phyloP scores from a whole-genome alignment of 371 early-diverging fungal genomes.

The Mortierella sp. region DNA sequence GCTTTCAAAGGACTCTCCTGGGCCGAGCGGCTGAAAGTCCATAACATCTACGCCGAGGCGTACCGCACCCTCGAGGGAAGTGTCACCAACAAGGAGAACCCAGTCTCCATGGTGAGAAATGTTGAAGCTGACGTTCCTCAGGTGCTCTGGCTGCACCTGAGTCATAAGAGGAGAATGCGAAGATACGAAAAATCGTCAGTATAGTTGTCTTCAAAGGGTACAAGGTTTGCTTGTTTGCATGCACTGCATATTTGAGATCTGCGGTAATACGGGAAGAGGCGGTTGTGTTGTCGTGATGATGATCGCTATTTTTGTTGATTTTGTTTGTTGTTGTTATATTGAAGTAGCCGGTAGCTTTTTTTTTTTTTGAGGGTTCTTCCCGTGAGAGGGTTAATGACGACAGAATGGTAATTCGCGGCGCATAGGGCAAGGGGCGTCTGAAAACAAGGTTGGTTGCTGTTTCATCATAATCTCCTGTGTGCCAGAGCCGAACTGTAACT shows the following conservation, averaged over 20 bases:
- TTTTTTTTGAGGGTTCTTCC: not conserved
- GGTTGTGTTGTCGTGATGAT: too few relatives aligned
- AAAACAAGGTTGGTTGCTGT: not conserved
- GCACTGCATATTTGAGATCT: too few relatives aligned
- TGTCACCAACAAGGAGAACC: constrained; percentile 48
- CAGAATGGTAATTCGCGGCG: not conserved
- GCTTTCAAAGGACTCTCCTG: constrained; percentile 37
- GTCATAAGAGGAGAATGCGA: not conserved
- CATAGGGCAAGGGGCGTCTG: too few relatives aligned
- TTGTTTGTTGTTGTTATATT: not conserved
- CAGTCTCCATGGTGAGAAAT: constrained; percentile 50
- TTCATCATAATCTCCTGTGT: not conserved
- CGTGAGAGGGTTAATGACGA: too few relatives aligned
- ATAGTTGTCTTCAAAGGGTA: not conserved
- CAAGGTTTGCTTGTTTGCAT: not conserved
- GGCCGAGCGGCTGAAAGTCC: constrained; percentile 50
- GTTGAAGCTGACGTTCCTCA: constrained; percentile 38
- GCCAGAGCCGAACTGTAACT: too few relatives aligned
- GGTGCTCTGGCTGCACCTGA: constrained; percentile 31
- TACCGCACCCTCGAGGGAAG: constrained; percentile 21
- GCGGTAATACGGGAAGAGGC: too few relatives aligned
- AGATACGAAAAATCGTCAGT: not conserved
- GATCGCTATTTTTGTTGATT: too few relatives aligned
- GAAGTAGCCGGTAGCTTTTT: not conserved
- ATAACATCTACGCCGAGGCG: constrained; percentile 45